Evolutionary conservation across 2,329 filamentous ascomycete species (phyloP).

Genomic region (Sordariomycetes sp.): DNA sequence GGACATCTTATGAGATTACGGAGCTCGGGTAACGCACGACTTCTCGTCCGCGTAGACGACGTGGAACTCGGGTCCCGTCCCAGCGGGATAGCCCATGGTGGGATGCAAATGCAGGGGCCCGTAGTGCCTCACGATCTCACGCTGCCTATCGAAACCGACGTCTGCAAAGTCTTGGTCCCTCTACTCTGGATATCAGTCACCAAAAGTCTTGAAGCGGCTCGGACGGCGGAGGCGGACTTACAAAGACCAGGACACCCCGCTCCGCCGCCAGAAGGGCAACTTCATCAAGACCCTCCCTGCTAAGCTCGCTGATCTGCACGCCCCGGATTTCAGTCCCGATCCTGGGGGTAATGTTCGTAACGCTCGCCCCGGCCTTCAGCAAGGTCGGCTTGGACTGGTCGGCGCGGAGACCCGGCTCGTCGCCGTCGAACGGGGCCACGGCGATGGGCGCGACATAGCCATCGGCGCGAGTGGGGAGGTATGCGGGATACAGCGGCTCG

Average conservation of each 20-base stretch:
- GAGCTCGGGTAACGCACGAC: constrained; percentile 11
- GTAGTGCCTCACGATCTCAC: constrained; percentile 17
- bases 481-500: constrained; percentile 18
- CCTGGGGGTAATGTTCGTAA: constrained; percentile 15
- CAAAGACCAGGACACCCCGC: constrained; percentile 19
- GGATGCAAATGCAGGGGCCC: constrained; percentile 19
- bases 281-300: constrained; percentile 15
- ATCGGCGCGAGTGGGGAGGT: constrained; percentile 20
- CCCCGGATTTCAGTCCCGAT: constrained; percentile 17
- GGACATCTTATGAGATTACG: too few species aligned
- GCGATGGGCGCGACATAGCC: constrained; percentile 14
- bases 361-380: constrained; percentile 8
- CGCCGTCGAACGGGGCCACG: constrained; percentile 15
- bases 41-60: constrained; percentile 20
- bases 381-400: constrained; percentile 14
- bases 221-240: too few species aligned
- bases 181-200: too few species aligned
- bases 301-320: constrained; percentile 16
- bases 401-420: constrained; percentile 19
- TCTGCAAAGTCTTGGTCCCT: constrained; percentile 20
- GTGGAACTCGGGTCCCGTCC: constrained; percentile 19
- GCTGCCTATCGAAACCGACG: constrained; percentile 18
- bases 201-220: too few species aligned
- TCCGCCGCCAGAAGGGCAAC: constrained; percentile 18
- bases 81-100: constrained; percentile 19